Evolutionary conservation across 2,329 filamentous ascomycete species (phyloP).

Genomic region (Aspergillus sp.): DNA sequence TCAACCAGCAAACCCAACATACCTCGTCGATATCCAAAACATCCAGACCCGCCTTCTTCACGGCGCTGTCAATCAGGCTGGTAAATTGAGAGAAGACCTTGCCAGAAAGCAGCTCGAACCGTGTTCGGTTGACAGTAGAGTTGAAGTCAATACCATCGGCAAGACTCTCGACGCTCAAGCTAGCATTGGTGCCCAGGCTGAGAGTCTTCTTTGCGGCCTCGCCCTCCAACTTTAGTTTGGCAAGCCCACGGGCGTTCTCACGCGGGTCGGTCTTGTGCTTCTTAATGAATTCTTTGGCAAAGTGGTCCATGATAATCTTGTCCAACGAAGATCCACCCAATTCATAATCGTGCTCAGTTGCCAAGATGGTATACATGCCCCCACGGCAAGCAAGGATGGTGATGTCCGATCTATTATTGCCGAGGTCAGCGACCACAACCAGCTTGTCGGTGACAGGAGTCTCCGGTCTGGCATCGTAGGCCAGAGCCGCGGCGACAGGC

Average conservation of each 20-base stretch:
- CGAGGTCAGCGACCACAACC: constrained; percentile 82
- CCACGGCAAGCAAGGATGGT: constrained; percentile 83
- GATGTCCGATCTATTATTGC: constrained; percentile 85
- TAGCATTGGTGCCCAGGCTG: constrained; percentile 76
- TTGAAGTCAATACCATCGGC: constrained; percentile 84
- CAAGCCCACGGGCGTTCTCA: constrained; percentile 67
- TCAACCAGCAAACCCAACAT: constrained; percentile 4
- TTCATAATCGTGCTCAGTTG: constrained; percentile 92
- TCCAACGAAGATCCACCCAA: constrained; percentile 79
- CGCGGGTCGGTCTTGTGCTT: constrained; percentile 87
- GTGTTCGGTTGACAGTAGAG: constrained; percentile 81
- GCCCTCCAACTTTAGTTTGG: constrained; percentile 85
- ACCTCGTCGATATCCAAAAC: constrained; percentile 83
- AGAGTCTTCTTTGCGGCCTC: constrained; percentile 89
- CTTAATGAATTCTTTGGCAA: constrained; percentile 98
- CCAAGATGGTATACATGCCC: constrained; percentile 91
- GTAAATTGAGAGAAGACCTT: constrained; percentile 86
- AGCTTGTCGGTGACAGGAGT: constrained; percentile 72
- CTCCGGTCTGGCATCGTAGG: constrained; percentile 80
- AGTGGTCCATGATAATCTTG: constrained; percentile 86
- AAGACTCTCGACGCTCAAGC: constrained; percentile 86
- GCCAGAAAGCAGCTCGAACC: constrained; percentile 80
- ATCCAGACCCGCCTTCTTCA: constrained; percentile 89
- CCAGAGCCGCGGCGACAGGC: constrained; percentile 77
- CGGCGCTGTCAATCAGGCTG: constrained; percentile 68